Conservation (phyloP, 495 filamentous ascomycete genomes). For the Barbatosphaeria neglecta region DNA sequence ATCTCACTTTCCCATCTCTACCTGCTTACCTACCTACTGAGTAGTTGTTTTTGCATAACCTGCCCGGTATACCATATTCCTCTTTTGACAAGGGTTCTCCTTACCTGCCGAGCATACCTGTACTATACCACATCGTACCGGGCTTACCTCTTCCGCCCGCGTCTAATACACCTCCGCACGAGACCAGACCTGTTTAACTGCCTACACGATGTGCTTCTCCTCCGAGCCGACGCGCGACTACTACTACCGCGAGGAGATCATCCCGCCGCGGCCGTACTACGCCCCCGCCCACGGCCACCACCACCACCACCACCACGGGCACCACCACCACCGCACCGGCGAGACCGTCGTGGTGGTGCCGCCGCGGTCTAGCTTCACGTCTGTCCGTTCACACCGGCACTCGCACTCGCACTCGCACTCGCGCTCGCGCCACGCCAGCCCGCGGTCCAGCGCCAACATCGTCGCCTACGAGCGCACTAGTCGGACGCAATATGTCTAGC, state of each 20-base stretch:
- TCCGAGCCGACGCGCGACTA: conserved; percentile 23
- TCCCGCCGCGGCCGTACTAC: conserved; percentile 23
- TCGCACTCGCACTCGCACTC: neutral
- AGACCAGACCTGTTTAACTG: neutral
- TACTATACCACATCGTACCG: too few species aligned
- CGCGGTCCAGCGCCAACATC: conserved; percentile 21
- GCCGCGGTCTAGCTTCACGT: conserved; percentile 7
- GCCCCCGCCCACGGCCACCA: conserved; percentile 13
- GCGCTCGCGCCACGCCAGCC: conserved; percentile 4
- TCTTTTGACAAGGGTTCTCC: too few species aligned
- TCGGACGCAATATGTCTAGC: conserved; percentile 9
- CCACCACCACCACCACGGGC: conserved; percentile 17
- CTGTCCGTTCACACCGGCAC: conserved; percentile 3
- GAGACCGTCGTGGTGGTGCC: conserved; percentile 1
- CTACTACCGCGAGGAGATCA: conserved; percentile 39
- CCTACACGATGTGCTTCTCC: conserved; percentile 34
- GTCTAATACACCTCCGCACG: too few species aligned
- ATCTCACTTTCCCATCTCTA: neutral
- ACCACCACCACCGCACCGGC: conserved; percentile 20
- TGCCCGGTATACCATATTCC: too few species aligned
- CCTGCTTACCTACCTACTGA: too few species aligned
- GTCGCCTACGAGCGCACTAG: conserved; percentile 24
- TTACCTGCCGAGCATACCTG: too few species aligned
- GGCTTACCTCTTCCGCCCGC: too few species aligned
- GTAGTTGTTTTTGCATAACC: too few species aligned